Base-by-base conservation (phyloP, 805 yeast species). In the Saturnispora ahearnii region DNA sequence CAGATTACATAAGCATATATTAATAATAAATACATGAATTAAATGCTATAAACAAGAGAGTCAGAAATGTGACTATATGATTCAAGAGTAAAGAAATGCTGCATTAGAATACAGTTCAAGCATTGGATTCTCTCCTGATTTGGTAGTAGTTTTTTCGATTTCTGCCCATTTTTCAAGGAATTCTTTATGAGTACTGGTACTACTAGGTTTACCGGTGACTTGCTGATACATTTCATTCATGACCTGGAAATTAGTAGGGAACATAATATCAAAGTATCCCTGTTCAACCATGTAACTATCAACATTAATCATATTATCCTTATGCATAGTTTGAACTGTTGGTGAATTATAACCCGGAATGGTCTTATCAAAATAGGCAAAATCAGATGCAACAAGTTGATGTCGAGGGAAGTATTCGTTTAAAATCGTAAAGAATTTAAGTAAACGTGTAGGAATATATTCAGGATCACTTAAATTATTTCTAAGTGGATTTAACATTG, bases 211-310 rank as follows among this genome's bases (percentile, higher is more conserved):
- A 0, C 88, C 88, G 21, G 82, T 76, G 13, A 85, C 76, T 53
- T 76, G 76, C 15, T 71, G 68, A 60, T 87, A 88, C 52, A 87
- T 53, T 45, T 81, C 83, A 38, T 77, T 71, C 4, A 81, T 78
- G 8, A 80, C 68, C 7, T 68, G 66, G 63, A 87, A 88, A 59
- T 87, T 84, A 0, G 95, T 87, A 9, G 95, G 87, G 60, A 87
- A 87, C 83, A 86, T 79, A 46, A 87, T 87, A 63, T 87, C 95
- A 62, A 86, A 87, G 59, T 75, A 84, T 0, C 96, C 96, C 61
- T 86, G 95, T 37, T 82, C 74, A n/a, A 78, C 83, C 90, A 87
- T 82, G 62, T 81, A 87, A 0, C 90, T 80, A 36, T 80, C 73
- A 0, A 82, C 77, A 21, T 85, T 81, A 4, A 86, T 74, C 82